Conservation (phyloP, 2,329 filamentous ascomycete genomes). For the Aspergillus texensis region DNA sequence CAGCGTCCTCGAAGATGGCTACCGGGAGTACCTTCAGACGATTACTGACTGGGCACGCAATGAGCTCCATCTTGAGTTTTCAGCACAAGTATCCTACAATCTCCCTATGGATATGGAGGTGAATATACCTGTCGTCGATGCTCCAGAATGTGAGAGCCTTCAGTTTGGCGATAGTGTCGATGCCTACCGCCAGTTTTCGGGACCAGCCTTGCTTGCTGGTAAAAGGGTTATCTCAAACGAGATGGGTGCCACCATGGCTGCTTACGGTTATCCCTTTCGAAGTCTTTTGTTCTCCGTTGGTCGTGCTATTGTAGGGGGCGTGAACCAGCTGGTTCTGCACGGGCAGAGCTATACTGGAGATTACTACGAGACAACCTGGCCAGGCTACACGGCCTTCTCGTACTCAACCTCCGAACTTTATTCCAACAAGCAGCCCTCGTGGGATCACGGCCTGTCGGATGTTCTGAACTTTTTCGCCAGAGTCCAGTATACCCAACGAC, state of each 20-base stretch:
- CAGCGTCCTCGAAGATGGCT: slow-evolving; percentile 8
- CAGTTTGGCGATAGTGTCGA: slow-evolving; percentile 40
- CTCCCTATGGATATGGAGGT: slow-evolving; percentile 42
- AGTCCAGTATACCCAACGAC: slow-evolving; percentile 18
- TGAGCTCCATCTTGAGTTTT: slow-evolving; percentile 37
- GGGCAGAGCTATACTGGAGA: slow-evolving; percentile 45
- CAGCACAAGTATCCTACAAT: slow-evolving; percentile 43
- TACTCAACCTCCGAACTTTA: slow-evolving; percentile 44
- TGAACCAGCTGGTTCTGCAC: slow-evolving; percentile 52
- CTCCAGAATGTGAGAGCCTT: slow-evolving; percentile 43
- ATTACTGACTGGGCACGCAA: slow-evolving; percentile 34
- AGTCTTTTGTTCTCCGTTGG: slow-evolving; percentile 42
- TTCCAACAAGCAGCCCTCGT: slow-evolving; percentile 22
- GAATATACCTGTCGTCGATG: slow-evolving; percentile 37
- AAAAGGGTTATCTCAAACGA: slow-evolving; percentile 44
- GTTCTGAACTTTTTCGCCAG: slow-evolving; percentile 17
- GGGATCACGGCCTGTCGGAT: slow-evolving; percentile 20
- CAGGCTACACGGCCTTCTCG: slow-evolving; percentile 48
- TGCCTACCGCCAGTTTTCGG: slow-evolving; percentile 42
- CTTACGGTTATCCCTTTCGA: slow-evolving; percentile 30
- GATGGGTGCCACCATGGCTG: slow-evolving; percentile 32
- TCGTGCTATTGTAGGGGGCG: slow-evolving; percentile 42
- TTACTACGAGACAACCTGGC: slow-evolving; percentile 53
- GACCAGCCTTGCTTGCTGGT: slow-evolving; percentile 42
- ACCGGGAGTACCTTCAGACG: slow-evolving; percentile 30